These are phyloP conservation scores for Chaetomiaceae sp. DNA, from an alignment of 2,329 filamentous ascomycete species.

Conservation along the genomic window DNA sequence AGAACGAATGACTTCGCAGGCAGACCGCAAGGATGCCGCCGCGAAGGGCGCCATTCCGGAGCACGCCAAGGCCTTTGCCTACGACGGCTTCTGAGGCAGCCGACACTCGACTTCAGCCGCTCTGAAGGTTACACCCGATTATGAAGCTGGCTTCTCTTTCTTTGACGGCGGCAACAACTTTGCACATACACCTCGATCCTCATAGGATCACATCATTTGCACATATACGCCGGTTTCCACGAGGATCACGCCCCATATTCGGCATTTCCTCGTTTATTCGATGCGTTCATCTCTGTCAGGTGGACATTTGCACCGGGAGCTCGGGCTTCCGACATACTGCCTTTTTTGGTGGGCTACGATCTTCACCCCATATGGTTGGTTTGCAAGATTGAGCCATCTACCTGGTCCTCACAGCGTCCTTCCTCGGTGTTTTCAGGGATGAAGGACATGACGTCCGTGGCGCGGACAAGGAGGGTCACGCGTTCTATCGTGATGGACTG, in stretches of 20 bases:
- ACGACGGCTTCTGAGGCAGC: conserved; percentile 15
- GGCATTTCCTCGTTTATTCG: background rate
- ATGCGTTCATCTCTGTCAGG: background rate
- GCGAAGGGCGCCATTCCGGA: conserved; percentile 35
- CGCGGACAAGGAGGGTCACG: background rate
- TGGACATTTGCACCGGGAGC: background rate
- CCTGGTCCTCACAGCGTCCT: background rate
- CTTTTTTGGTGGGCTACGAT: background rate
- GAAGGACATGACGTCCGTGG: no score
- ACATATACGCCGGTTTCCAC: background rate
- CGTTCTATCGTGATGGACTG: background rate
- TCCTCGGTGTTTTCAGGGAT: background rate
- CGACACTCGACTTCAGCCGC: background rate
- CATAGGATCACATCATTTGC: background rate
- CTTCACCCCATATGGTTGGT: background rate
- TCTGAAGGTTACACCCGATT: background rate
- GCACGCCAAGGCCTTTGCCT: conserved; percentile 25
- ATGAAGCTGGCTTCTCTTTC: background rate
- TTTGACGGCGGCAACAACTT: no score
- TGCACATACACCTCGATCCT: background rate
- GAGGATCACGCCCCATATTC: background rate
- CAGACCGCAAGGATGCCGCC: conserved; percentile 27
- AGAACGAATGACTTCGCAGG: conserved; percentile 34
- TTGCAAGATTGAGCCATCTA: background rate
- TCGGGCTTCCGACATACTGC: background rate